Percentiles rank a stretch among this genome's conserved stretches.
Evolutionary conservation across 2,329 filamentous ascomycete species (phyloP).

Genomic region (Aspergillus ochraceoroseus): DNA sequence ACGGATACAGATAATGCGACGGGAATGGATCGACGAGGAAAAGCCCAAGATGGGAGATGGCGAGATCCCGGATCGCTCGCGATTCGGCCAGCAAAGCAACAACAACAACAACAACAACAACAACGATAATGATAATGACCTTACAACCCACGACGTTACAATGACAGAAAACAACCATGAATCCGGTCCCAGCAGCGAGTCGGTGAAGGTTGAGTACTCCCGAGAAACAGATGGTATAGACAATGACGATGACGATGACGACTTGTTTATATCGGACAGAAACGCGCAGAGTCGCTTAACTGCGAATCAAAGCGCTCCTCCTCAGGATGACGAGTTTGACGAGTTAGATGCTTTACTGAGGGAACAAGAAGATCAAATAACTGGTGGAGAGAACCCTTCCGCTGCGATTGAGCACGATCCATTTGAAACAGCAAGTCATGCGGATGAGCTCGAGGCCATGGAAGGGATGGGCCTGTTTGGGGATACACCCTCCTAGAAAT

Average conservation of each 20-base stretch:
- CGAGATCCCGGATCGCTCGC: slow-evolving; percentile 1
- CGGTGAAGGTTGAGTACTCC: background rate
- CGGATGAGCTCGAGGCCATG: slow-evolving; percentile 56
- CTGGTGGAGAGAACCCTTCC: background rate
- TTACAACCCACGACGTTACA: background rate
- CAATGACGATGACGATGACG: too few relatives aligned
- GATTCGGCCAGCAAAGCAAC: background rate
- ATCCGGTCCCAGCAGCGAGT: background rate
- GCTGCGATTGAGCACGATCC: background rate
- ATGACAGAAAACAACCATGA: background rate
- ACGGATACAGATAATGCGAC: slow-evolving; percentile 66
- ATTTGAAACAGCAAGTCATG: background rate
- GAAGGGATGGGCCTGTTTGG: slow-evolving; percentile 32
- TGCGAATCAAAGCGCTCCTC: slow-evolving; percentile 11
- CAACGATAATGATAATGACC: too few relatives aligned
- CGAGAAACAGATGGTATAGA: background rate
- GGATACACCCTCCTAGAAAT: background rate
- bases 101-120: background rate
- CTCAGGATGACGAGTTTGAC: slow-evolving; percentile 41
- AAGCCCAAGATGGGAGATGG: slow-evolving; percentile 29
- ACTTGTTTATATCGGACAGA: slow-evolving; percentile 33
- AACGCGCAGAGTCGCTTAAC: slow-evolving; percentile 13
- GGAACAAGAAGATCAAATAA: slow-evolving; percentile 6
- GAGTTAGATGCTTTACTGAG: slow-evolving; percentile 42
- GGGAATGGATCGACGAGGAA: slow-evolving; percentile 76